Evolutionary conservation across 75 land plant genomes (phyloP), one percentile per base, ranked within the genome.

Genomic region (Cryptomeria japonica): DNA sequence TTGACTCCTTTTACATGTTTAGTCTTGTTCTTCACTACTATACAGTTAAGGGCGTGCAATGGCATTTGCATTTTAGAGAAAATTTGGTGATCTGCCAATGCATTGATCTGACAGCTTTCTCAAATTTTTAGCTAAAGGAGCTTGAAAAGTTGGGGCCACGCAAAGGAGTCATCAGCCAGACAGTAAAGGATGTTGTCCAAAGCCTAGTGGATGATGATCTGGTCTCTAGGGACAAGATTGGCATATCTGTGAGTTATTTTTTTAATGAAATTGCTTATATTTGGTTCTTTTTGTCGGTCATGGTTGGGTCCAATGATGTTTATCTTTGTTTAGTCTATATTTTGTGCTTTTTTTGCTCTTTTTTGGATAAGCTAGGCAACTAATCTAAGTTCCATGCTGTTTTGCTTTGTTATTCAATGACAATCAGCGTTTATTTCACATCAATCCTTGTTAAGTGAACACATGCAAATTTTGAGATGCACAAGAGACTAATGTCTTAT

Each of bases 191-290:
- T 93, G 98, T 97, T 85, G 79, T 97, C 28, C 98, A 97, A 84
- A 96, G 94, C 92, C 73, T 97, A 41, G 99, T 97, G 85, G 97
- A 96, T 80, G 99, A 97, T 94, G 99, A 97, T 83, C 95, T 97
- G 47, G 98, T 97, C 80, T 92, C 89, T 47, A 95, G 95, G 85
- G 99, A 97, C 86, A 97, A 97, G 87, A 95, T 97, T 83, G 99
- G 99, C 85, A 96, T 92, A 53, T 97, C 99, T 79, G 99, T 97
- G 80, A 92, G 99, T 91, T 41, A 9, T 53, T 41, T 38, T n/a
- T 86, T 84, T 19, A 25, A 47, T 31, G 39, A 0, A 36, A 84
- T 28, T 47, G 31, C 70, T 44, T 44, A 36, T 44, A 42, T 44
- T 84, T 39, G 47, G 15, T 47, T 47, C 18, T 47, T 39, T 25